phyloP scores from a whole-genome alignment of 1,284 basidiomycete species.

The Pyrrhoderma lamaoense region DNA sequence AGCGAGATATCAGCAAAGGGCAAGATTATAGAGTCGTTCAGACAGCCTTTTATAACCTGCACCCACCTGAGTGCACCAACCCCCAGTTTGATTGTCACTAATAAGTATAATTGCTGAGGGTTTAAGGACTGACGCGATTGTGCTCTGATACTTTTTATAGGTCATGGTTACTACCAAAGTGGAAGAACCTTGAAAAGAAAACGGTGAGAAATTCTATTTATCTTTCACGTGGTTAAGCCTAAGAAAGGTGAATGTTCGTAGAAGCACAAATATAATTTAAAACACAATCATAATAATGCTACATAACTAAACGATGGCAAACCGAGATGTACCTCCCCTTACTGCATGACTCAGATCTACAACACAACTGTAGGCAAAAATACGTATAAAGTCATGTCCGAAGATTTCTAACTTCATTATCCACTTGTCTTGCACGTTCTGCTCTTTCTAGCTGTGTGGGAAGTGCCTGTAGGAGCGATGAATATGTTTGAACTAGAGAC shows the following conservation, averaged over 20 bases:
- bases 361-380: too few relatives aligned
- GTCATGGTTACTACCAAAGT: neutral
- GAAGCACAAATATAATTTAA: too few relatives aligned
- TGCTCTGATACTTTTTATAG: constrained; percentile 21
- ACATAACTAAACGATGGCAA: too few relatives aligned
- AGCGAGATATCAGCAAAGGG: neutral
- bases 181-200: too few relatives aligned
- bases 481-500: neutral
- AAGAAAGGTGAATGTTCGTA: too few relatives aligned
- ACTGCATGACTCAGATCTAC: too few relatives aligned
- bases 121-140: constrained; percentile 25
- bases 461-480: constrained; percentile 4
- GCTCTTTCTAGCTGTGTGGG: constrained; percentile 16
- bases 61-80: constrained; percentile 36
- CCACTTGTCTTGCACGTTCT: constrained; percentile 13
- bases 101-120: constrained; percentile 27
- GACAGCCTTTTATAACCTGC: too few relatives aligned
- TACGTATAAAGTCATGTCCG: neutral
- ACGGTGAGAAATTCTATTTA: too few relatives aligned
- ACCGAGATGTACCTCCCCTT: neutral
- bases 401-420: constrained; percentile 14
- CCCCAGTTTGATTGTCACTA: constrained; percentile 24
- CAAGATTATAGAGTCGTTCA: too few relatives aligned
- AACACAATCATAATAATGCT: too few relatives aligned
- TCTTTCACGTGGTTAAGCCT: too few relatives aligned